These are phyloP conservation scores for Exophiala viscosa DNA, from an alignment of 2,329 filamentous ascomycete species.

Conservation along the genomic window DNA sequence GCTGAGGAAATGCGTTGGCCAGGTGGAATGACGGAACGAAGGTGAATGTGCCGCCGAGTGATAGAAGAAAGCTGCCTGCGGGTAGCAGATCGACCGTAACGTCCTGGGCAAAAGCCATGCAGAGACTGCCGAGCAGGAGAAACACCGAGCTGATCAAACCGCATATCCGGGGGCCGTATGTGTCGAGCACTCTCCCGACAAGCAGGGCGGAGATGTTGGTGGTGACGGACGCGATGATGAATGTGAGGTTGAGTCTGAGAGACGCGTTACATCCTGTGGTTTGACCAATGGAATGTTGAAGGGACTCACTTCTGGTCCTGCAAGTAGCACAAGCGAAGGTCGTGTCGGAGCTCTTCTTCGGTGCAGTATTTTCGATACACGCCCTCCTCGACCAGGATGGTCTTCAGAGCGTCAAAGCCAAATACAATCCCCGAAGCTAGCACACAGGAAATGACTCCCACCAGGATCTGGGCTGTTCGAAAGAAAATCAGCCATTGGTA, in stretches of 20 bases:
- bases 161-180: slow-evolving; percentile 74
- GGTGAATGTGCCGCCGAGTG: slow-evolving; percentile 72
- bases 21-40: slow-evolving; percentile 81
- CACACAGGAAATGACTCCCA: slow-evolving; percentile 68
- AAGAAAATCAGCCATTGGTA: background rate
- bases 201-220: slow-evolving; percentile 84
- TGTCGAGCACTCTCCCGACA: slow-evolving; percentile 78
- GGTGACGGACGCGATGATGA: slow-evolving; percentile 80
- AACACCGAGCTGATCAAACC: slow-evolving; percentile 66
- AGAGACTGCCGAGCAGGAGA: slow-evolving; percentile 62
- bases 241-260: slow-evolving; percentile 76
- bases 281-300: background rate
- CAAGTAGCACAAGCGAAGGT: slow-evolving; percentile 52
- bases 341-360: slow-evolving; percentile 45
- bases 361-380: slow-evolving; percentile 66
- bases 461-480: slow-evolving; percentile 54
- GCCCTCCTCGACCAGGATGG: slow-evolving; percentile 69
- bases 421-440: slow-evolving; percentile 77
- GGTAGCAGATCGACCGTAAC: slow-evolving; percentile 70
- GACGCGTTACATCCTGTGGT: too few relatives aligned
- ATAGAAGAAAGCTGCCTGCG: slow-evolving; percentile 70
- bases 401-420: slow-evolving; percentile 79
- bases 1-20: slow-evolving; percentile 72
- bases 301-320: slow-evolving; percentile 50
- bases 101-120: slow-evolving; percentile 66